phyloP scores from a whole-genome alignment of 2,329 filamentous ascomycete genomes.

The Dryadomyces quercivorus region DNA sequence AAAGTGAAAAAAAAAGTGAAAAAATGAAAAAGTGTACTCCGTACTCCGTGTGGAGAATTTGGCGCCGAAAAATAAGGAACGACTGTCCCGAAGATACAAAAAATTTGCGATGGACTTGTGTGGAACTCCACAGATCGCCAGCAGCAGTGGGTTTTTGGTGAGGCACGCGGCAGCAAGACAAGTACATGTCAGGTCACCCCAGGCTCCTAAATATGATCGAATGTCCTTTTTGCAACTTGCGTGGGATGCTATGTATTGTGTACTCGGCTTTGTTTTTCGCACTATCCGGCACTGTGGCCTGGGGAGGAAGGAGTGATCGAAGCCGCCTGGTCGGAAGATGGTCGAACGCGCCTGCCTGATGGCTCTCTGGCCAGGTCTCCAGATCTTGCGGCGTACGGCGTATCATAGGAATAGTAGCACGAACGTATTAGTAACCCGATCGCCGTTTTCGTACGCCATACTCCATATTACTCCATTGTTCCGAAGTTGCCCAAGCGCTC shows the following conservation, averaged over 20 bases:
- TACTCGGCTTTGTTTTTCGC: no score
- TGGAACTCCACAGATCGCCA: background rate
- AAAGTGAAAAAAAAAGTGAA: background rate
- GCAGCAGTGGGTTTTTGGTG: background rate
- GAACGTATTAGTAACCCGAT: no score
- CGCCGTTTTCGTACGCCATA: no score
- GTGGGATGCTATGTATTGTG: background rate
- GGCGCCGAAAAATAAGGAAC: background rate
- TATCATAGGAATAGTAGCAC: no score
- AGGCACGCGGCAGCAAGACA: background rate
- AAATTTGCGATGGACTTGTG: background rate
- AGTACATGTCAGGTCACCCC: background rate
- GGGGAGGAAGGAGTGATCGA: background rate
- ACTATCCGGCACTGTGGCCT: background rate
- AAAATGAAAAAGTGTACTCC: background rate
- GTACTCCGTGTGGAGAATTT: slow-evolving; percentile 1
- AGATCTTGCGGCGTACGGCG: no score
- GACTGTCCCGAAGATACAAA: background rate
- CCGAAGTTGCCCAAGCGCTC: no score
- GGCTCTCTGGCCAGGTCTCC: no score
- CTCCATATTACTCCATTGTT: no score
- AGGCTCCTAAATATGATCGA: background rate
- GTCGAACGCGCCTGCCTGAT: no score
- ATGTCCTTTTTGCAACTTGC: background rate
- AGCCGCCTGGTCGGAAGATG: no score